Base-by-base conservation (phyloP, 495 filamentous ascomycete species). In the Umbilicaria muhlenbergii region DNA sequence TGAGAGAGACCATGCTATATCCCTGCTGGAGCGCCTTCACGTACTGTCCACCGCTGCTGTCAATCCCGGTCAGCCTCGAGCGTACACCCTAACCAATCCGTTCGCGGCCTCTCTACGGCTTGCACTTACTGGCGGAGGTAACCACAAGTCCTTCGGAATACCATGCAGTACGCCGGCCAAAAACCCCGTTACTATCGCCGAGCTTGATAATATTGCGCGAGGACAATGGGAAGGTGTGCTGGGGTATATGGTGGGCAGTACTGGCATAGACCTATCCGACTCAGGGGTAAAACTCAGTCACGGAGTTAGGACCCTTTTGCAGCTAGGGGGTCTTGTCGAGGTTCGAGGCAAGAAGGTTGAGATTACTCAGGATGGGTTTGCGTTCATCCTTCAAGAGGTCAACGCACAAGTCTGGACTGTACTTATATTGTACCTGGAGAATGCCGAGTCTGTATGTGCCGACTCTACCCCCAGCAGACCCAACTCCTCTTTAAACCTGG, bases 401-500 rank as follows among this genome's bases (percentile, higher is more conserved):
- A 95, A 94, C 56, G 84, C 87, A 4, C 91, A 98, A 58, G 86
- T 98, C 36, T 98, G 91, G 91, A 83, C 84, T 21, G 71, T 98
- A 18, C 68, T 98, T 5, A 81, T 98, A 32, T 78, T 94, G 28
- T 96, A 93, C 65, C 78, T 96, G 24, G 80, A 94, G 45, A 81
- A 83, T 41, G 78, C 83, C n/a, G 77, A 87, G 50, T 64, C 66
- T 41, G 65, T 71, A 57, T 45, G 59, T 53, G 13, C 14, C 17
- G 11, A 11, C 7, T 7, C 13, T 8, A 3, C 14, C 35, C 11
- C 11, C 11, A 15, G 10, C 14, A 37, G 3, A 10, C 4, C 15
- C 12, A 14, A 15, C 11, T 36, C 7, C 36, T 18, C 32, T 38
- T 14, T 12, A n/a, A 17, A 19, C 3, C 16, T 12, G 33, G 15